These are phyloP conservation scores for Vitis rupestris DNA, from an alignment of 164 flowering plant species.

Conservation along the genomic window DNA sequence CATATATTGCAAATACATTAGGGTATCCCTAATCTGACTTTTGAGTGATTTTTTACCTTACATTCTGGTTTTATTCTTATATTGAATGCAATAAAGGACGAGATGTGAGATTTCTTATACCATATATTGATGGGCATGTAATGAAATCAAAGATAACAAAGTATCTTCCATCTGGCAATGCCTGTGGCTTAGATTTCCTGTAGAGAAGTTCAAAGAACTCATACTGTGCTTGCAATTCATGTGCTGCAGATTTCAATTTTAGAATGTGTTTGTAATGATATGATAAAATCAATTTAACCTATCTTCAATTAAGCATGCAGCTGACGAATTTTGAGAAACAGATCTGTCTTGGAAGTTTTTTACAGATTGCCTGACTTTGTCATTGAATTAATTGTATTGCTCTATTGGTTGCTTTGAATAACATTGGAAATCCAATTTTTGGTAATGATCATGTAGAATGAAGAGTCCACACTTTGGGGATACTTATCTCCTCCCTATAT, in stretches of 20 bases:
- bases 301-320: neutral
- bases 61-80: slow-evolving; percentile 8
- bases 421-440: neutral
- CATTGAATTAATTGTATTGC: neutral
- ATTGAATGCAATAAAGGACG: slow-evolving; percentile 5
- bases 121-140: neutral
- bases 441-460: too few relatives aligned
- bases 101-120: neutral
- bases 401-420: neutral
- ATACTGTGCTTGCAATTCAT: neutral
- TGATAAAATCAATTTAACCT: neutral
- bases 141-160: neutral
- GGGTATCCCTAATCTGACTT: slow-evolving; percentile 24
- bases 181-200: neutral
- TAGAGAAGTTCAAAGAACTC: neutral
- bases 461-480: too few relatives aligned
- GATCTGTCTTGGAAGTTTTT: too few relatives aligned
- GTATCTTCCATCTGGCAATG: neutral
- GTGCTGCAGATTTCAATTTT: neutral
- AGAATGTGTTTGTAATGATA: neutral
- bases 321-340: neutral
- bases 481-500: too few relatives aligned
- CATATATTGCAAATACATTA: slow-evolving; percentile 25
- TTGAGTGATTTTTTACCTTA: slow-evolving; percentile 5
- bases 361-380: neutral